Evolutionary conservation across 2,329 filamentous ascomycete genomes (phyloP), one percentile per base, ranked within the genome.

Genomic region (Botrytis hyacinthi): DNA sequence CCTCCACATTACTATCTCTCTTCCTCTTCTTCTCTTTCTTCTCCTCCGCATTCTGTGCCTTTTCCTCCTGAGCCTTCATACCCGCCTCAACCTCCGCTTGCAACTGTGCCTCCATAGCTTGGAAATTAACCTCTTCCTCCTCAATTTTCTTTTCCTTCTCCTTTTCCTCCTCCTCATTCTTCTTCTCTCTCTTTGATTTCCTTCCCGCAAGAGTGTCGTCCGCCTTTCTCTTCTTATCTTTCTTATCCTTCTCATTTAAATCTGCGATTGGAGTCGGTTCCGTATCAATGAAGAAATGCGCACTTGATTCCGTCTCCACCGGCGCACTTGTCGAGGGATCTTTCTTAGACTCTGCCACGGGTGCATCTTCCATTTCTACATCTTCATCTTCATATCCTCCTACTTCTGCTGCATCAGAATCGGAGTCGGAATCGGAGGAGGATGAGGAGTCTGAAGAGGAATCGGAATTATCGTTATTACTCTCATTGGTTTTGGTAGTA

Each of bases 151-250:
- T 89, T 88, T 74, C 66, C 94, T 92, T 16, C 32, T 63, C 60
- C 37, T n/a, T 61, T 40, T 66, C 22, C 61, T 71, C 44, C 12
- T n/a, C 32, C 22, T 61, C 32, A 8, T 26, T 32, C 63, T 93
- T 90, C 85, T 96, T 97, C 77, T 97, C 93, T 37, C 97, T 93
- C 51, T 74, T 72, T 14, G 40, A 35, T 37, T 73, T 71, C 29
- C 44, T 37, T 16, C 35, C 67, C 18, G 5, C n/a, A 4, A 42
- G 32, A 54, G 37, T 14, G n/a, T 54, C 60, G 5, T 71, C 44
- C 16, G 44, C 12, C 40, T 60, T 46, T 32, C 29, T 61, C 40
- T 70, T 70, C 8, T 69, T 65, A 51, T 51, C 54, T 18, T 77
- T 77, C 65, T 75, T 76, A n/a, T 71, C 74, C 63, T 75, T 71